phyloP scores from a whole-genome alignment of 108 stramenopile species.

The Conticribra weissflogii region DNA sequence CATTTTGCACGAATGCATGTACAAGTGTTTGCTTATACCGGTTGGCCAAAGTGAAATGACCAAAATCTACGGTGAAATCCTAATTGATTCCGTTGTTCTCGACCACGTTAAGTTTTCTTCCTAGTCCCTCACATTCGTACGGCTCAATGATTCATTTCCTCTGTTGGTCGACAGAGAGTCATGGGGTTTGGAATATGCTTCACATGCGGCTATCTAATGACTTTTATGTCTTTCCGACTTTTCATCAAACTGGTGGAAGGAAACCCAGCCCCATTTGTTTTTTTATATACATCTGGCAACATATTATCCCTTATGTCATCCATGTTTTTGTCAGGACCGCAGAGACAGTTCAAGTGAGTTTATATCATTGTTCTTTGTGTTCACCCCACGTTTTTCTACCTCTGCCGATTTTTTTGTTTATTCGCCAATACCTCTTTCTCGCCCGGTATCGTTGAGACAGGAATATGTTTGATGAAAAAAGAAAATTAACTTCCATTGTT shows the following conservation, averaged over 20 bases:
- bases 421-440: too few relatives aligned
- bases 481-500: constrained; percentile 57
- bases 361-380: too few relatives aligned
- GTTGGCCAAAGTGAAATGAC: too few relatives aligned
- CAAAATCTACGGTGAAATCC: too few relatives aligned
- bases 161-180: too few relatives aligned
- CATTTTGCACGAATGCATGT: too few relatives aligned
- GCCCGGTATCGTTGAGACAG: constrained; percentile 2
- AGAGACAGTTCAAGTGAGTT: constrained; percentile 50
- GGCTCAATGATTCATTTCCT: too few relatives aligned
- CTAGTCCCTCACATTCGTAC: not conserved
- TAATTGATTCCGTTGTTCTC: not conserved
- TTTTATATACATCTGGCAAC: constrained; percentile 66
- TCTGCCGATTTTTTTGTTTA: not conserved
- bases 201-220: constrained; percentile 77
- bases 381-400: not conserved
- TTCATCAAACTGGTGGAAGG: constrained; percentile 81
- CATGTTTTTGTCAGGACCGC: constrained; percentile 46
- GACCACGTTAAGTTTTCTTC: not conserved
- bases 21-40: too few relatives aligned
- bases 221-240: constrained; percentile 80
- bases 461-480: constrained; percentile 82
- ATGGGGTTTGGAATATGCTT: constrained; percentile 48
- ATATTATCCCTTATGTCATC: constrained; percentile 30
- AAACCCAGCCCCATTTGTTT: constrained; percentile 82